Base-by-base conservation (phyloP, 768 basidiomycete genomes). In the Boletellus ananiceps region DNA sequence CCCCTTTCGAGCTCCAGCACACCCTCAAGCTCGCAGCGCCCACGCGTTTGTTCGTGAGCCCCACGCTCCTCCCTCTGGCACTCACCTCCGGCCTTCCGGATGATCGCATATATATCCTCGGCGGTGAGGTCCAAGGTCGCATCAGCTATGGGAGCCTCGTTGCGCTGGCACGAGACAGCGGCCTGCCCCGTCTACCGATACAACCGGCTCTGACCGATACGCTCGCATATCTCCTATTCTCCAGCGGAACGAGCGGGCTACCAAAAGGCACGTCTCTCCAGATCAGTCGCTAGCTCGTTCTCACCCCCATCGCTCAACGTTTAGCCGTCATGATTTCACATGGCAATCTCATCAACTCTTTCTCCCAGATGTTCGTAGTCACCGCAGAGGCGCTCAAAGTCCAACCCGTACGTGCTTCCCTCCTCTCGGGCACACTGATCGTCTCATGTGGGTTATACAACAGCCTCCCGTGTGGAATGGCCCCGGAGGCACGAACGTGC, bases 261-360 rank as follows among this genome's bases (percentile, higher is more conserved):
- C 85, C 87, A 0, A 89, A 89, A 77, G 85, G 86, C 81, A 21
- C 7, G 60, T 51, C 7, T 5, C 15, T 3, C 6, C 9, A 7
- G 18, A 32, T 11, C 13, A 14, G 9, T 32, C 21, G 21, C 36
- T 16, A 11, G 3, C n/a, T 11, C 8, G 16, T 27, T 11, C 31
- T 49, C 29, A 67, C 16, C 6, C 15, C 9, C 5, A 43, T 44
- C 29, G 4, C 31, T 43, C 33, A 14, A 31, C 38, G 32, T 29
- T 32, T 36, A 87, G 86, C 78, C 7, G 81, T 87, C n/a, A 84
- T 82, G 84, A 78, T 85, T 23, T 79, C 85, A 1, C 85, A 87
- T 56, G 79, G 79, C 41, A 87, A 86, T 60, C 39, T 86, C 15
- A 65, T 76, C 21, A 71, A 64, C 47, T 74, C 78, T 0, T 12